phyloP scores from a whole-genome alignment of 805 yeast genomes.

The Wilhelminamyces savonicus region DNA sequence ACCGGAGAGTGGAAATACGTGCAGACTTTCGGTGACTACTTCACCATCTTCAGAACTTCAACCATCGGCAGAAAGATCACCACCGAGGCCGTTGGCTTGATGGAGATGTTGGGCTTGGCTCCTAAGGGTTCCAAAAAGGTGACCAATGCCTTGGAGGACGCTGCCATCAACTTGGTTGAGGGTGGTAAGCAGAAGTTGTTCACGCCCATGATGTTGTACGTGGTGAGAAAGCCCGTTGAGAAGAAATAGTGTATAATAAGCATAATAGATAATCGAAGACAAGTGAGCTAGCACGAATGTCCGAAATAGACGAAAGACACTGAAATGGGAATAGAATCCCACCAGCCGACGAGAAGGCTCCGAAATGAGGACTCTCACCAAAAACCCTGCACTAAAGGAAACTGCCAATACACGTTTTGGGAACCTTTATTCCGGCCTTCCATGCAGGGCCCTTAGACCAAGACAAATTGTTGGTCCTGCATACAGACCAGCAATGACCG shows the following conservation, averaged over 20 bases:
- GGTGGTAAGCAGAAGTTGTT: conserved; percentile 89
- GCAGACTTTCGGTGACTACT: conserved; percentile 70
- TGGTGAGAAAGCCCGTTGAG: conserved; percentile 71
- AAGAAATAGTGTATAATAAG: background rate
- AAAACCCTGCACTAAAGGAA: too few species aligned
- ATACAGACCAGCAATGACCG: too few species aligned
- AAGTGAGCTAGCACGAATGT: too few species aligned
- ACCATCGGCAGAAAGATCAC: conserved; percentile 80
- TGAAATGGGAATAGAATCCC: too few species aligned
- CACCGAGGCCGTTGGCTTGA: conserved; percentile 67
- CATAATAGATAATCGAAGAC: too few species aligned
- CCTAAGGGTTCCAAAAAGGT: conserved; percentile 88
- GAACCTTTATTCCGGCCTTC: too few species aligned
- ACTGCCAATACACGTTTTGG: too few species aligned
- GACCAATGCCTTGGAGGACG: conserved; percentile 90
- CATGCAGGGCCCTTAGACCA: too few species aligned
- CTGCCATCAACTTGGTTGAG: conserved; percentile 88
- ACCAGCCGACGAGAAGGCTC: too few species aligned
- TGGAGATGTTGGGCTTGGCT: conserved; percentile 83
- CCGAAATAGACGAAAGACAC: too few species aligned
- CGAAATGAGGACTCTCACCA: too few species aligned
- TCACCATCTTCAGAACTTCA: conserved; percentile 86
- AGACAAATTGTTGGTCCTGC: too few species aligned
- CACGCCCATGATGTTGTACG: conserved; percentile 96
- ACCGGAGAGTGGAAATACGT: conserved; percentile 90